Base-by-base conservation (phyloP, 345 rosid genomes). In the Salix viminalis region DNA sequence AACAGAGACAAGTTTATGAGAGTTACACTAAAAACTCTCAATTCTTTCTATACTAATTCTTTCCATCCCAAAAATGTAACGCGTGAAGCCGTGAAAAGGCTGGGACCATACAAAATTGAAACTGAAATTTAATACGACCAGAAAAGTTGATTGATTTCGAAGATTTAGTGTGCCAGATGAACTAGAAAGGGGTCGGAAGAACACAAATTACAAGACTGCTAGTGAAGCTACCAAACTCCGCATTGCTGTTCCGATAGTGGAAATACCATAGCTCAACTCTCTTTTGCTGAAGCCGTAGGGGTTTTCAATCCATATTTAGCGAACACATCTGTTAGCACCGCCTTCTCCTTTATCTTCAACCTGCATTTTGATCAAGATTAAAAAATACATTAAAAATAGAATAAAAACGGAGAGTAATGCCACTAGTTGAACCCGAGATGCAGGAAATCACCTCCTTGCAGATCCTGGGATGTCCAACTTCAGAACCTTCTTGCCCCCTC, bases 291-390 rank as follows among this genome's bases (percentile, higher is more conserved):
- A 79, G 84, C 73, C 39, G 71, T 76, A 73, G 84, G 74, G 72
- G 83, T 81, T 72, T 83, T 86, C 67, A 73, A 81, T 6, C 90
- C 90, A 83, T 95, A 95, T 83, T 95, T 95, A 48, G 87, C 75
- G 75, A 93, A 86, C 39, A 91, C 97, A 0, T 87, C 89, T 0
- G 87, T 87, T 71, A 95, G 86, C 72, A 87, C 74, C 41, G 93
- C 86, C 86, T 90, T 91, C 88, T 95, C 99, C 87, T 85, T 89
- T 76, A 90, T 70, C 86, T 85, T 90, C 83, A 95, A 83, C 83
- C 96, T 95, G 92, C 83, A 77, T 64, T 46, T 69, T 11, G 2
- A 16, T 50, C 71, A 73, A 28, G 44, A 30, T 8, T 13, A 34
- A 58, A 41, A 74, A 7, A 41, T 32, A 41, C 0, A 15, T 52